Conservation (phyloP, 805 yeast genomes). For the Ogataea corticis region DNA sequence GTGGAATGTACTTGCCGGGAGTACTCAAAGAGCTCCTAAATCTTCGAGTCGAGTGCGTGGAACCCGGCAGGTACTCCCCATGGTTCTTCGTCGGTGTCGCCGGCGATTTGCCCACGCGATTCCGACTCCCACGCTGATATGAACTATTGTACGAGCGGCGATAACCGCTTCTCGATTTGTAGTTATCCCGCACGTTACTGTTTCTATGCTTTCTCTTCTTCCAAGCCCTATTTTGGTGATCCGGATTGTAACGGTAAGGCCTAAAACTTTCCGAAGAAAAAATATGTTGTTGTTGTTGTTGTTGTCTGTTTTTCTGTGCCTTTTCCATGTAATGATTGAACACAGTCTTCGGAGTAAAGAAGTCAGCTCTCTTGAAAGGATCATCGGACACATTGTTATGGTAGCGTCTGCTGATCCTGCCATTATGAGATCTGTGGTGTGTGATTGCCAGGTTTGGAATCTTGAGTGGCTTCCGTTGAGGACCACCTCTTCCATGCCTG, state of each 20-base stretch:
- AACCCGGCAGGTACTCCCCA: constrained; percentile 5
- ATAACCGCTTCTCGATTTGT: constrained; percentile 16
- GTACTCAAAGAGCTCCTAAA: constrained; percentile 30
- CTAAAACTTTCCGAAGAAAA: constrained; percentile 9
- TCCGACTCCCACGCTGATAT: constrained; percentile 4
- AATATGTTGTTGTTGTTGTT: constrained; percentile 14
- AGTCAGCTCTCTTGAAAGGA: constrained; percentile 59
- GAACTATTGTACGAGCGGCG: constrained; percentile 7
- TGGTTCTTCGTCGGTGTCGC: constrained; percentile 7
- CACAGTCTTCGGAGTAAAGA: constrained; percentile 76
- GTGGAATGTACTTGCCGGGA: constrained; percentile 68
- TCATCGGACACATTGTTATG: constrained; percentile 14
- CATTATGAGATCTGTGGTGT: constrained; percentile 23
- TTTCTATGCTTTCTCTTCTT: constrained; percentile 30
- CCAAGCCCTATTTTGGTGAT: constrained; percentile 31
- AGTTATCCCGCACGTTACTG: constrained; percentile 18
- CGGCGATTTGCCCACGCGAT: constrained; percentile 26
- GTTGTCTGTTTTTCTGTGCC: constrained; percentile 43
- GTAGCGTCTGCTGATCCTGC: constrained; percentile 19
- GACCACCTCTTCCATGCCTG: constrained; percentile 16
- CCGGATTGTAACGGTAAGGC: constrained; percentile 22
- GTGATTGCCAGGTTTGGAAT: constrained; percentile 27
- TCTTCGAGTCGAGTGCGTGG: constrained; percentile 12
- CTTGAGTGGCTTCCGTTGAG: constrained; percentile 32
- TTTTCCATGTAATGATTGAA: constrained; percentile 72